Base-by-base conservation (phyloP, 2,329 filamentous ascomycete genomes). In the Colletotrichum falcatum region DNA sequence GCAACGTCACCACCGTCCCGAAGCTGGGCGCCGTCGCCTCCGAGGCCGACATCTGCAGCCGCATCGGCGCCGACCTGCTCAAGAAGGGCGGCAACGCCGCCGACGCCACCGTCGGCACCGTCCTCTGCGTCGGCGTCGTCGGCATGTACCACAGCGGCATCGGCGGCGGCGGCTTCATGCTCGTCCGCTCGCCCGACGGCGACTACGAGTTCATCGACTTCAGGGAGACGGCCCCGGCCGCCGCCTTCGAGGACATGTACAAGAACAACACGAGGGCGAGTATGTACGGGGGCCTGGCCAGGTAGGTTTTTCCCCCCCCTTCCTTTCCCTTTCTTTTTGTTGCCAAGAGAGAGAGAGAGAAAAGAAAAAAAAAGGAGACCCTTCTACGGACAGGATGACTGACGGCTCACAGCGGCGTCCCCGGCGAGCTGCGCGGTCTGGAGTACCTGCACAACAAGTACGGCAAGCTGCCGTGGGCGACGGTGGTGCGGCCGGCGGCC, bases 151-250 rank as follows among this genome's bases (percentile, higher is more conserved):
- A 92, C 76, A 83, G 81, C 73, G 93, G 93, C 5, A 89, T 95
- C 66, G 92, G 91, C 7, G 93, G 94, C 4, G 93, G 93, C 18
- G 93, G 94, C 1, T 96, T 96, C 79, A 89, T 92, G 86, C 83
- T 94, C 2, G 85, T 95, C n/a, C 86, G 91, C 71, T 81, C 85
- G 2, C 80, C 86, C 6, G 87, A 92, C 72, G 91, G 91, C 6
- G 81, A 82, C 11, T 95, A 94, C 76, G 93, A 97, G 75, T 92
- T 90, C 73, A 89, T 97, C 73, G 94, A 97, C 78, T 97, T 96
- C 78, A 87, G 94, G 20, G 94, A 97, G 79, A 93, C 89, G 0
- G 94, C 94, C 0, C 94, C 94, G 0, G 92, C 91, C 0, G 92
- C 93, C 1, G 91, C 93, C 0, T 92, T 87, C 72, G 84, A 95